These are phyloP conservation scores for Rehmannia glutinosa DNA, from an alignment of 257 asterid genomes.

Conservation along the genomic window DNA sequence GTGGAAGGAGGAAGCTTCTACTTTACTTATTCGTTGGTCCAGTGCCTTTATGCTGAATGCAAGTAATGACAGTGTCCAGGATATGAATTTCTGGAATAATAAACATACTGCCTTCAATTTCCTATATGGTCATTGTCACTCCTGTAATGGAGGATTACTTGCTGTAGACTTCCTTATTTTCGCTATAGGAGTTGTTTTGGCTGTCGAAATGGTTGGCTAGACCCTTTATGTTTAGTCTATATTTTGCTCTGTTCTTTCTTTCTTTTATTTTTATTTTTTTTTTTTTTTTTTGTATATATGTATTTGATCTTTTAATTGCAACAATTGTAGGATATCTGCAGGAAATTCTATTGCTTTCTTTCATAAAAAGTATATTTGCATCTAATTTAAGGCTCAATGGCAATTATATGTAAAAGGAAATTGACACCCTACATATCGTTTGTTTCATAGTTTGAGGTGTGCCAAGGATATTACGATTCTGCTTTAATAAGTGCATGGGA, in stretches of 20 bases:
- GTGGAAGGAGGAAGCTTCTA: background rate
- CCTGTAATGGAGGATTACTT: background rate
- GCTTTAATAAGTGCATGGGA: slow-evolving; percentile 88
- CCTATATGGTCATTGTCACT: background rate
- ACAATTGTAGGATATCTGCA: no score
- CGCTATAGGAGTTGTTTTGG: background rate
- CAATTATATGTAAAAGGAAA: background rate
- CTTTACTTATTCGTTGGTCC: background rate
- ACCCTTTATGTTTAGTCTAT: background rate
- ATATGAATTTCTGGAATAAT: slow-evolving; percentile 6
- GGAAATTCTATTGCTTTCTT: background rate
- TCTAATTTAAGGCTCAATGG: background rate
- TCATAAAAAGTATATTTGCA: slow-evolving; percentile 10
- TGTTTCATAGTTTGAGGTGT: slow-evolving; percentile 68
- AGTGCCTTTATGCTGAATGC: slow-evolving; percentile 3
- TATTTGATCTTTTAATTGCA: background rate
- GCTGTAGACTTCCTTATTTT: background rate
- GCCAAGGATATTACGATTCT: slow-evolving; percentile 80
- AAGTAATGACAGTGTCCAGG: background rate
- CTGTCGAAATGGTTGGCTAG: background rate
- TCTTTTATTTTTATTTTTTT: background rate
- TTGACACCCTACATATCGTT: slow-evolving; percentile 12
- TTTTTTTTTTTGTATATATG: background rate
- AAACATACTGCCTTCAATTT: no score
- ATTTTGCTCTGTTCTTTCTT: background rate